phyloP scores from a whole-genome alignment of 1,284 basidiomycete genomes.

The Trametes hirsuta region DNA sequence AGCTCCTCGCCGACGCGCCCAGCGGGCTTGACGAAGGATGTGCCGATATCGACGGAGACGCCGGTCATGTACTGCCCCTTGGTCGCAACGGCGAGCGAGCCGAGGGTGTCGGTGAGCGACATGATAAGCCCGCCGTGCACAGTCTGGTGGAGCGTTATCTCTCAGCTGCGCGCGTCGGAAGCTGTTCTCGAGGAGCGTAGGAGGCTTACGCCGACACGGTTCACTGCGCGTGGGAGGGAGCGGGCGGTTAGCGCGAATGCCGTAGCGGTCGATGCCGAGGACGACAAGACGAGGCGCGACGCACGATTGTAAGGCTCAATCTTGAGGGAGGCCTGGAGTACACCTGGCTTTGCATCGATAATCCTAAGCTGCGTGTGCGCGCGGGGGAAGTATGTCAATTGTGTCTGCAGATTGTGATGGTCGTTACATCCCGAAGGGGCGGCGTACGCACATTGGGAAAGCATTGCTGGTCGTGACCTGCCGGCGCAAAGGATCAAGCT shows the following conservation, averaged over 20 bases:
- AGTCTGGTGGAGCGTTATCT: conserved; percentile 37
- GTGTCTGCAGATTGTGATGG: not conserved
- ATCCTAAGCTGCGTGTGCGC: conserved; percentile 58
- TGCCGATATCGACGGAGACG: conserved; percentile 86
- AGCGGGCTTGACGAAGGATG: conserved; percentile 78
- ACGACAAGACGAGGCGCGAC: conserved; percentile 23
- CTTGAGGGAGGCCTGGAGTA: conserved; percentile 66
- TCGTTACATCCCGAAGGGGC: not conserved
- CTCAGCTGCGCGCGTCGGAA: not conserved
- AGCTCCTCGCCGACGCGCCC: conserved; percentile 69
- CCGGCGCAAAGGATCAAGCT: not conserved
- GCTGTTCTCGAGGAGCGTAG: too few relatives aligned
- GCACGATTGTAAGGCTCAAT: conserved; percentile 74
- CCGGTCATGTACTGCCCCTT: conserved; percentile 87
- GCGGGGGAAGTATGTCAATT: not conserved
- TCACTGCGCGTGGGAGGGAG: conserved; percentile 16
- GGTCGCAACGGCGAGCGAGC: conserved; percentile 81
- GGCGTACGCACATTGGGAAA: conserved; percentile 66
- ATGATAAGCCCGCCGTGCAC: conserved; percentile 87
- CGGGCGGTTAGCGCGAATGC: not conserved
- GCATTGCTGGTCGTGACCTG: conserved; percentile 78
- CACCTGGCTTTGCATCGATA: conserved; percentile 63
- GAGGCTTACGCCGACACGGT: conserved; percentile 25
- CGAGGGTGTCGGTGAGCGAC: conserved; percentile 85
- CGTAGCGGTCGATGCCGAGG: too few relatives aligned